Evolutionary conservation across 2,329 filamentous ascomycete species (phyloP).

Genomic region (Davidsoniella virescens): DNA sequence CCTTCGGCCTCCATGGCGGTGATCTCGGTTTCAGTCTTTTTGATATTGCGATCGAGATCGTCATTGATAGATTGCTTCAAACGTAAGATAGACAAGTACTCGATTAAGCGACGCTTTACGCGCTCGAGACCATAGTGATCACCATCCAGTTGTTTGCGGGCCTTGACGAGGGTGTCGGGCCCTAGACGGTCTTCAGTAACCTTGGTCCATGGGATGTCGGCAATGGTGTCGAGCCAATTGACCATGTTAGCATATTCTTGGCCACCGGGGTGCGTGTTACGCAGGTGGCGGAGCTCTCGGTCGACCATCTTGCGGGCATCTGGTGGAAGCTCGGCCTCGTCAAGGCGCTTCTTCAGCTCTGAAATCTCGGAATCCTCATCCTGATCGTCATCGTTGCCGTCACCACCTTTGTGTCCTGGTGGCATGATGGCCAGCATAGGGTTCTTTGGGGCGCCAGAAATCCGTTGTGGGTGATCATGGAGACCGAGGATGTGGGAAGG

Average conservation of each 20-base stretch:
- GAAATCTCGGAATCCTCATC: constrained; percentile 82
- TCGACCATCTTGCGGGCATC: constrained; percentile 87
- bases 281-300: constrained; percentile 69
- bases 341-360: constrained; percentile 75
- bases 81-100: constrained; percentile 90
- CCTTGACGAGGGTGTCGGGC: constrained; percentile 57
- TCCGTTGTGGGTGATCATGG: constrained; percentile 16
- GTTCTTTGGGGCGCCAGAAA: constrained; percentile 19
- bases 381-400: constrained; percentile 48
- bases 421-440: constrained; percentile 21
- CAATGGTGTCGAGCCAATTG: constrained; percentile 83
- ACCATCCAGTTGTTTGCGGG: constrained; percentile 79
- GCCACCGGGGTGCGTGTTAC: constrained; percentile 91
- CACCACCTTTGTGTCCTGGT: constrained; percentile 16
- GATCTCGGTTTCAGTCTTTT: constrained; percentile 43
- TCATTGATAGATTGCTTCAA: constrained; percentile 85
- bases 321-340: constrained; percentile 61
- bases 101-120: constrained; percentile 89
- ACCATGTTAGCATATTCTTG: constrained; percentile 89
- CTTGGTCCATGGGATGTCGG: constrained; percentile 84
- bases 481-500: constrained; percentile 38
- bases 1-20: constrained; percentile 21
- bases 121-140: constrained; percentile 95
- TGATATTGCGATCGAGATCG: constrained; percentile 65
- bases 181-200: constrained; percentile 76